phyloP scores from a whole-genome alignment of 2,329 filamentous ascomycete species.

The Didymosphaeria variabile region DNA sequence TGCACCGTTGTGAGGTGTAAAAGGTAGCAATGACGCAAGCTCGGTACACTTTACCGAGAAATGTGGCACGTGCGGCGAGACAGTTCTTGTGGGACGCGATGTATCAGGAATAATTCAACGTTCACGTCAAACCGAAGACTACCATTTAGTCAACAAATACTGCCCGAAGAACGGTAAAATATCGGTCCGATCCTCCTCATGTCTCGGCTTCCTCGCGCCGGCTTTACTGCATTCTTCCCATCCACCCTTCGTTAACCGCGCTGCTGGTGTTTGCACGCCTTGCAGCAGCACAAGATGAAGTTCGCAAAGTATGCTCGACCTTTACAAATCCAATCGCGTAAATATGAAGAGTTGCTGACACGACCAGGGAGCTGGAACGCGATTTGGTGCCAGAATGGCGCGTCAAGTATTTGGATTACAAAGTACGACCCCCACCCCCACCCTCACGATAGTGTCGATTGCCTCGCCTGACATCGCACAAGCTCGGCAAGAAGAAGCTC shows the following conservation, averaged over 20 bases:
- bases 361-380: conserved; percentile 76
- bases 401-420: conserved; percentile 94
- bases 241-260: conserved; percentile 1
- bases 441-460: conserved; percentile 18
- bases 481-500: conserved; percentile 87
- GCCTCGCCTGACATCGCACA: conserved; percentile 20
- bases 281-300: conserved; percentile 58
- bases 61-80: conserved; percentile 1
- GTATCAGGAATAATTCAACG: conserved; percentile 1
- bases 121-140: neutral
- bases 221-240: conserved; percentile 1
- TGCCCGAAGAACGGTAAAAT: neutral
- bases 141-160: neutral
- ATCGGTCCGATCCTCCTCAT: neutral
- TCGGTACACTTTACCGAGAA: neutral
- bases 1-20: no score
- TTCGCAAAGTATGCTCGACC: conserved; percentile 65
- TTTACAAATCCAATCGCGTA: conserved; percentile 7
- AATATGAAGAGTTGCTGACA: conserved; percentile 18
- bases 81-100: neutral
- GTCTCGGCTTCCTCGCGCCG: conserved; percentile 3
- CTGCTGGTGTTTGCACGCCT: conserved; percentile 6
- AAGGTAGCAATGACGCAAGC: conserved; percentile 5
- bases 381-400: conserved; percentile 95
- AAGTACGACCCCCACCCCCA: conserved; percentile 58